Conservation (phyloP, 2,329 filamentous ascomycete genomes). For the Claviceps sp. region DNA sequence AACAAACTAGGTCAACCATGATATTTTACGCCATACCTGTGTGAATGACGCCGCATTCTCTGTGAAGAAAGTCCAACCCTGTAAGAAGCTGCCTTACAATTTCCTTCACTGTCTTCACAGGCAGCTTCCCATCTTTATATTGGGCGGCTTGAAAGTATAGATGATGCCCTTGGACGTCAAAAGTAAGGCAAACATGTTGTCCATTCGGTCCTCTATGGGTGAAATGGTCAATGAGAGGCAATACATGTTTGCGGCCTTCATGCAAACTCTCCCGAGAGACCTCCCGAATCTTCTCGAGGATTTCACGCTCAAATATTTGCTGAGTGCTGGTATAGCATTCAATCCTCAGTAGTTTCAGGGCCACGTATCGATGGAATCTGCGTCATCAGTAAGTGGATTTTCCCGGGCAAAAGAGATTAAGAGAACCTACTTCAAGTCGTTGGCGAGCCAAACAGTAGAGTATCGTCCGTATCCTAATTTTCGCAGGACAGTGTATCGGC, state of each 20-base stretch:
- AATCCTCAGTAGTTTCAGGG: not conserved
- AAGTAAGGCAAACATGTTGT: slow-evolving; percentile 1
- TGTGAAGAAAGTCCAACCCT: too few species aligned
- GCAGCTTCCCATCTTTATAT: not conserved
- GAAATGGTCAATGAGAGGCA: not conserved
- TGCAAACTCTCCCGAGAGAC: not conserved
- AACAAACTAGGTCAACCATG: not conserved
- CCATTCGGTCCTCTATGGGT: not conserved
- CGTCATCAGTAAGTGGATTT: not conserved
- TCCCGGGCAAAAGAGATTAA: not conserved
- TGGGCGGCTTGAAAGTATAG: not conserved
- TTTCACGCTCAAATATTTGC: slow-evolving; percentile 1
- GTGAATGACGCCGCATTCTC: too few species aligned
- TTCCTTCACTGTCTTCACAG: not conserved
- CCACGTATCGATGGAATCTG: not conserved
- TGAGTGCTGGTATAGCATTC: slow-evolving; percentile 1
- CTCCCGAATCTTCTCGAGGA: not conserved
- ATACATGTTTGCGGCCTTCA: not conserved
- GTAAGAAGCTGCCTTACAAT: too few species aligned
- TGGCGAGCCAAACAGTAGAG: slow-evolving; percentile 14
- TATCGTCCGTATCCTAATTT: slow-evolving; percentile 13
- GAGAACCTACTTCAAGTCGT: slow-evolving; percentile 4
- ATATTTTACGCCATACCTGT: not conserved
- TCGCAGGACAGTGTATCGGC: slow-evolving; percentile 10
- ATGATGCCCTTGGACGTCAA: slow-evolving; percentile 1